Evolutionary conservation across 192 early-diverging fungal genomes (phyloP), one percentile per base, ranked within the genome.

Genomic region (Coemansia sp.): DNA sequence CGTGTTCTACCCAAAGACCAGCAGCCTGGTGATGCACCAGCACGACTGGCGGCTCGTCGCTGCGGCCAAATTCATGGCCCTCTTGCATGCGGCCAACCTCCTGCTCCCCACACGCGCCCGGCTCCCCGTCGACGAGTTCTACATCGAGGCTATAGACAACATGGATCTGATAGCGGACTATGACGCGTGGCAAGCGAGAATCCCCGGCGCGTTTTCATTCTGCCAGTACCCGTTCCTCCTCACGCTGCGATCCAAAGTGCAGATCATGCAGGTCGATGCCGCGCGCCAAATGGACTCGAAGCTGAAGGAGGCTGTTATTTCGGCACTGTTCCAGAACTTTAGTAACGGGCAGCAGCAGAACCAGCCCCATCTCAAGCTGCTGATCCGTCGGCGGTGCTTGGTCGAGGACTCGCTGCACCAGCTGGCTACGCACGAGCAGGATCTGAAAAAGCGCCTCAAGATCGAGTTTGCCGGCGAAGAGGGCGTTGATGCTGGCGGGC

Each of bases 391-490:
- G 41, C 75, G 84, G 10, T 85, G 87, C 56, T 62, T 93, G 58
- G 89, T 94, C 31, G 89, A 90, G 53, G 91, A 93, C 59, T 94
- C 91, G 41, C 59, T 92, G 40, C 77, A 83, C 32, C 90, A 97
- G 87, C 70, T 98, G 53, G 87, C 89, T 0, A 83, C 84, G 22
- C 88, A 88, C 49, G 84, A 90, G 62, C 87, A 89, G 61, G 95
- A 97, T 57, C 62, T 98, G 51, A 96, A 95, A 62, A 98, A 98
- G 76, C 91, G 93, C 15, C 78, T 98, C 8, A 84, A 90, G n/a
- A 91, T 98, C 41, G 87, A 93, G 65, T 98, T 98, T 87, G 85
- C 92, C 31, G 96, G 90, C 4, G 96, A 98, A 78, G 95, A 95
- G 51, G 96, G 95, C 4, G 87, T 99, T 6, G 96, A 98, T 79